Conservation (phyloP, 208 protist species). For the Acanthamoeba lenticulata region DNA sequence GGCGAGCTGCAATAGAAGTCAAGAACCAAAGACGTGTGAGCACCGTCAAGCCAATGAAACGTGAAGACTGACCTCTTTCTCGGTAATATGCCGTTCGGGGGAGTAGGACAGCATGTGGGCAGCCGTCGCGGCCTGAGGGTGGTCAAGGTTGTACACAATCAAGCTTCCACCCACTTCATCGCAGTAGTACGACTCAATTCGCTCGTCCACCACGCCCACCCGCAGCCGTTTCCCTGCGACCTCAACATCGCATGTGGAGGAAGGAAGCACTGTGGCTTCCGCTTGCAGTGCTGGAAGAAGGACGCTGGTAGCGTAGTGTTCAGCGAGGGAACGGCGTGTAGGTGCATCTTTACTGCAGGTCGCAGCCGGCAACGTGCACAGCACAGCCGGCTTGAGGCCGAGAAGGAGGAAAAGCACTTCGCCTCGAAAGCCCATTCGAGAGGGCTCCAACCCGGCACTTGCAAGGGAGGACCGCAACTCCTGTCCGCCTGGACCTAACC, state of each 20-base stretch:
- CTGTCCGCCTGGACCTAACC: not conserved
- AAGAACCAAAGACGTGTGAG: not conserved
- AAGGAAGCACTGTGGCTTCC: not conserved
- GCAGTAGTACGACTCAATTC: not conserved
- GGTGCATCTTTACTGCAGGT: not conserved
- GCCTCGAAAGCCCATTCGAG: not conserved
- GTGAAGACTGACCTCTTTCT: not conserved
- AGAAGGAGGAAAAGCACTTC: constrained; percentile 46
- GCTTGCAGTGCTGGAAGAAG: not conserved
- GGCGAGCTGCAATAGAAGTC: not conserved
- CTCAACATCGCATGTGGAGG: not conserved
- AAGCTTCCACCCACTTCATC: not conserved
- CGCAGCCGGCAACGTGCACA: not conserved
- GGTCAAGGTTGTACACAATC: not conserved
- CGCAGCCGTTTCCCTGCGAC: not conserved
- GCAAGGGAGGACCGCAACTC: not conserved
- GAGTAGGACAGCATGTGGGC: not conserved
- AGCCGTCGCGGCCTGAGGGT: not conserved
- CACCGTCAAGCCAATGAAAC: not conserved
- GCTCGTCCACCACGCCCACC: not conserved
- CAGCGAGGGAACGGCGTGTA: not conserved
- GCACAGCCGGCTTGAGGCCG: constrained; percentile 9
- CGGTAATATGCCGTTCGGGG: not conserved
- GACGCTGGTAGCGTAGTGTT: not conserved
- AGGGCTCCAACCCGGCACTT: not conserved